Conservation (phyloP, 208 protist genomes). For the Crithidia bombi region DNA sequence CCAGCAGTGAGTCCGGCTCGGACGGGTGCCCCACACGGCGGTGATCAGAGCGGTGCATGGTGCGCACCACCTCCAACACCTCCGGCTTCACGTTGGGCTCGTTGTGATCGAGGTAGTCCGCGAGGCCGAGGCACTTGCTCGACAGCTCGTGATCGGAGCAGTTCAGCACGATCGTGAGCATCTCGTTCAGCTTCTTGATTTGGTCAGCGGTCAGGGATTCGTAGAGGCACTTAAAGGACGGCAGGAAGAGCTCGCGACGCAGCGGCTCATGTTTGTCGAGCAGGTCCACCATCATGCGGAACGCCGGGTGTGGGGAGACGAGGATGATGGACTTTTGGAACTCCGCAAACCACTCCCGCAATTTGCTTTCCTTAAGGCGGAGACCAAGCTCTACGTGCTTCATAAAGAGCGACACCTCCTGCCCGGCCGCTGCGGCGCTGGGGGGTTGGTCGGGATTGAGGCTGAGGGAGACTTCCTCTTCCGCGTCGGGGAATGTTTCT, state of each 20-base stretch:
- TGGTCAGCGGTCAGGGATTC: slow-evolving; percentile 85
- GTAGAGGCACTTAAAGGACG: slow-evolving; percentile 91
- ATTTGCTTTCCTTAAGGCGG: slow-evolving; percentile 75
- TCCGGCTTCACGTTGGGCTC: slow-evolving; percentile 70
- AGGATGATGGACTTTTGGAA: slow-evolving; percentile 91
- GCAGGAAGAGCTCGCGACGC: slow-evolving; percentile 86
- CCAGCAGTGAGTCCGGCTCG: slow-evolving; percentile 35
- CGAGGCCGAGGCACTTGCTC: slow-evolving; percentile 82
- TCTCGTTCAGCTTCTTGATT: slow-evolving; percentile 86
- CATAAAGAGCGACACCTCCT: slow-evolving; percentile 84
- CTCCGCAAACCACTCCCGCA: slow-evolving; percentile 90
- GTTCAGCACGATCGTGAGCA: slow-evolving; percentile 82
- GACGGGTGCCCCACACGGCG: slow-evolving; percentile 37
- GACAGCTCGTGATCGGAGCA: slow-evolving; percentile 83
- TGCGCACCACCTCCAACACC: slow-evolving; percentile 70
- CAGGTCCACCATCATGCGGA: slow-evolving; percentile 91
- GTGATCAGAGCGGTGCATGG: slow-evolving; percentile 56
- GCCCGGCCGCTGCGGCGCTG: slow-evolving; percentile 18
- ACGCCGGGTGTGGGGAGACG: slow-evolving; percentile 84
- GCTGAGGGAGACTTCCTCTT: slow-evolving; percentile 30
- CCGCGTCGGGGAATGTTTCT: slow-evolving; percentile 25
- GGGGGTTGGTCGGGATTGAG: slow-evolving; percentile 13
- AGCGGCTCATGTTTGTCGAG: slow-evolving; percentile 92
- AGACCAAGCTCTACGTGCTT: slow-evolving; percentile 83
- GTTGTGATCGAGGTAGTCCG: slow-evolving; percentile 93